Evolutionary conservation across 176 grass and related monocot genomes (phyloP).

Genomic region (Zea mays): DNA sequence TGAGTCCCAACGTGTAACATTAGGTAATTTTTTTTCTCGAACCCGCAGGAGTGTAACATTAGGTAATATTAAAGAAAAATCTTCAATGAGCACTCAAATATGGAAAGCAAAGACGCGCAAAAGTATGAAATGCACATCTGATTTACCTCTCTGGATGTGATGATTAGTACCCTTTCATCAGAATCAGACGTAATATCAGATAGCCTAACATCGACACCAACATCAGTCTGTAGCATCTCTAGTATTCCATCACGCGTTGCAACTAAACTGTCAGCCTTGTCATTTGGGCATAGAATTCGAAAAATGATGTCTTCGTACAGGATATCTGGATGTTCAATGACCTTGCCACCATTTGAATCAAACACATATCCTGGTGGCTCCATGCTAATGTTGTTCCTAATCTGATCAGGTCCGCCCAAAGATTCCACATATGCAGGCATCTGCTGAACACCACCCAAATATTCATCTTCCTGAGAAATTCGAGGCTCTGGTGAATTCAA

Average conservation of each 20-base stretch:
- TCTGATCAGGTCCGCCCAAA: constrained; percentile 48
- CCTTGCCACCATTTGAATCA: constrained; percentile 71
- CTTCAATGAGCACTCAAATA: neutral
- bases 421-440: constrained; percentile 63
- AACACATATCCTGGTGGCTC: constrained; percentile 70
- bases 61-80: neutral
- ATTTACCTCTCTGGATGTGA: constrained; percentile 92
- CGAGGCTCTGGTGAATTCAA: constrained; percentile 69
- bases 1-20: neutral
- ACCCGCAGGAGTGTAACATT: neutral
- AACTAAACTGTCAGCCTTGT: constrained; percentile 68
- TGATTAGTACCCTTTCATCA: constrained; percentile 67
- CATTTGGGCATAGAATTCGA: constrained; percentile 91
- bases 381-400: constrained; percentile 57
- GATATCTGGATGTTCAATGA: constrained; percentile 56
- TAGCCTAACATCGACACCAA: constrained; percentile 86
- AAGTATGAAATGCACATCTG: constrained; percentile 17
- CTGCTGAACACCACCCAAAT: constrained; percentile 47
- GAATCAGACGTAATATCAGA: constrained; percentile 72
- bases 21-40: neutral
- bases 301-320: constrained; percentile 72
- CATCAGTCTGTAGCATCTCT: constrained; percentile 73
- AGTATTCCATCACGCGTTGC: constrained; percentile 68
- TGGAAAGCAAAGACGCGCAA: neutral
- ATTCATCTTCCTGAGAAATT: constrained; percentile 65